These are phyloP conservation scores for Russula sp. DNA, from an alignment of 768 basidiomycete genomes.

Conservation along the genomic window DNA sequence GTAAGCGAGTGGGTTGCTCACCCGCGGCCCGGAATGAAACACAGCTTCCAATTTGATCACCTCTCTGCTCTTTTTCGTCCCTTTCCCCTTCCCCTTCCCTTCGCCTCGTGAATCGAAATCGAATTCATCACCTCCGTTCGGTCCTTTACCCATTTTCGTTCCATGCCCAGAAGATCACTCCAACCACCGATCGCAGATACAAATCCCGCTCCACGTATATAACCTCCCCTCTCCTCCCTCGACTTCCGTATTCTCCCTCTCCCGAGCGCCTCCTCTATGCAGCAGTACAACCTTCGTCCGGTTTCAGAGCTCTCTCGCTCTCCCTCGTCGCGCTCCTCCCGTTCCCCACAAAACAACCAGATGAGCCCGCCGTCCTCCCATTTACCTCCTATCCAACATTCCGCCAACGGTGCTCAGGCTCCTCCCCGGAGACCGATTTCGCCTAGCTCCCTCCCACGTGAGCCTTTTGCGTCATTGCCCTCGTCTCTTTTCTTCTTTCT, in stretches of 20 bases:
- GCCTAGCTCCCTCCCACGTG: constrained; percentile 29
- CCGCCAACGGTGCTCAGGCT: constrained; percentile 14
- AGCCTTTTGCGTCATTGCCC: not conserved
- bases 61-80: constrained; percentile 12
- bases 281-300: constrained; percentile 29
- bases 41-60: constrained; percentile 28
- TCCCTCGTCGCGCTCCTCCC: constrained; percentile 24
- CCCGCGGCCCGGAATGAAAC: constrained; percentile 28
- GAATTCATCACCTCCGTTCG: constrained; percentile 28
- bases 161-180: constrained; percentile 22
- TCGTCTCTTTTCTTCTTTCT: not conserved
- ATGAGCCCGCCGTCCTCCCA: constrained; percentile 26
- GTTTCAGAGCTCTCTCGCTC: constrained; percentile 28
- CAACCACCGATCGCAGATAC: constrained; percentile 14
- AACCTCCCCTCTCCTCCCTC: constrained; percentile 8
- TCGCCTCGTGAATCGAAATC: constrained; percentile 21
- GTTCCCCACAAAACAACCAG: constrained; percentile 20
- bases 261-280: constrained; percentile 12
- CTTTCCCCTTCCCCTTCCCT: constrained; percentile 6
- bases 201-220: constrained; percentile 29
- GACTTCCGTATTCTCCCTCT: constrained; percentile 6
- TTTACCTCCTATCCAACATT: constrained; percentile 28
- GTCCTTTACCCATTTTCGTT: constrained; percentile 23
- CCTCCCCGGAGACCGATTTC: constrained; percentile 28
- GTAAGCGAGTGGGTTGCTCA: no score